Evolutionary conservation across 768 basidiomycete genomes (phyloP), one percentile per base, ranked within the genome.

Genomic region (Tulasnella sp.): DNA sequence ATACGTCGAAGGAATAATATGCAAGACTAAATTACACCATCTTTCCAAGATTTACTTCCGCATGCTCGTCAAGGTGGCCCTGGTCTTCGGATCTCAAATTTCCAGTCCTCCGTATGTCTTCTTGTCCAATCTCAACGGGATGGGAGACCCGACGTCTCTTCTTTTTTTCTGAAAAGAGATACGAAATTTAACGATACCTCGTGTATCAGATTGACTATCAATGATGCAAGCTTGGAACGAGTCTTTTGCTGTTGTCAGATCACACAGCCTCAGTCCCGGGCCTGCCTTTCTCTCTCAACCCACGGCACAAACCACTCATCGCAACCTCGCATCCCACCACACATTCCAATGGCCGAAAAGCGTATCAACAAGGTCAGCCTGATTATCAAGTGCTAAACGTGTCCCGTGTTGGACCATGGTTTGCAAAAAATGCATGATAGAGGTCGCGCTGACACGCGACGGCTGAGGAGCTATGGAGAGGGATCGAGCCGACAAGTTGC

Each of bases 341-440:
- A 72, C 38, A 17, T 58, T n/a, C n/a, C 14, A 81, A 98, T 98
- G 97, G 96, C 97, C 82, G 88, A 97, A 80, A 97, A 97, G 89
- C 97, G 97, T 89, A 99, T 99, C 87, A 97, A 96, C 92, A 99
- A 97, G 93, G 96, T 94, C 78, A 58, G 84, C 74, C 74, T 67
- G 38, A 52, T 34, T 45, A 34, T 22, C 69, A 76, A 45, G 71
- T 67, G 52, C 68, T 74, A 25, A 34, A 12, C 5, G 25, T 7
- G 9, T 49, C 58, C 58, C 25, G 15, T 11, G 29, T 34, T 19
- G 8, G n/a, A 6, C 58, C 11, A 5, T 64, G 29, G 11, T 34
- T 14, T 64, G 58, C 58, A 34, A 64, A n/a, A 64, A 64, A 31
- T 31, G 58, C 58, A 64, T 64, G 58, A 64, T 64, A 64, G 58